A percentile compares a stretch with the other conserved stretches of the same genome.
Conservation (phyloP, 257 asterid species). For the Nicotiana otophora region DNA sequence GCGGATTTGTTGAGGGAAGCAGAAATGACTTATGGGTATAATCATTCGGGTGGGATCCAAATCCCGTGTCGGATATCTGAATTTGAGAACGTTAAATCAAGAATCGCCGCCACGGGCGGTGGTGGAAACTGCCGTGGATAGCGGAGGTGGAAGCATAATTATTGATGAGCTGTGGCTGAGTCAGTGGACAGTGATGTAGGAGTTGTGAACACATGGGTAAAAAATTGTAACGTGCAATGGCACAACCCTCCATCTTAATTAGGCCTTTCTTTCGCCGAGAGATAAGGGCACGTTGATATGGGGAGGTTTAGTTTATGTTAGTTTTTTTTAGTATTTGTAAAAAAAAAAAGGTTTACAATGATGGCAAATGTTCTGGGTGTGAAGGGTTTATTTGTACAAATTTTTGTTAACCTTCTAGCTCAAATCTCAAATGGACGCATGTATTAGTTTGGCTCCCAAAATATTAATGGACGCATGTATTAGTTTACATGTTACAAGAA, state of each 20-base stretch:
- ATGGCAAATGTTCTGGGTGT: background rate
- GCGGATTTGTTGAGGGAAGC: conserved; percentile 46
- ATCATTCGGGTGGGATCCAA: conserved; percentile 63
- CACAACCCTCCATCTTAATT: background rate
- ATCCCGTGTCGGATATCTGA: conserved; percentile 58
- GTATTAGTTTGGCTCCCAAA: no score
- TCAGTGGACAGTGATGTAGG: no score
- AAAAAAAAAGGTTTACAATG: background rate
- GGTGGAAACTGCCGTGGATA: conserved; percentile 24
- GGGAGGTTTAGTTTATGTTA: conserved; percentile 3
- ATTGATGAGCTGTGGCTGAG: background rate
- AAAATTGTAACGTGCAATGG: background rate
- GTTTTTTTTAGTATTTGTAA: background rate
- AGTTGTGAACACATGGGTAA: background rate
- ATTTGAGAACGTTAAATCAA: conserved; percentile 46
- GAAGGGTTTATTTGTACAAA: background rate
- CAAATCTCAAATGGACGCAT: background rate
- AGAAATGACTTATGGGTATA: conserved; percentile 50
- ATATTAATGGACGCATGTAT: no score
- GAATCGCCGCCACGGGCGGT: conserved; percentile 41
- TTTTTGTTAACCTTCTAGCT: background rate
- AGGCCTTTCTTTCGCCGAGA: background rate
- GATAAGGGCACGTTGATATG: background rate
- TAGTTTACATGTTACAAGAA: no score
- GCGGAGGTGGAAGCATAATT: conserved; percentile 12